Base-by-base conservation (phyloP, 2,329 filamentous ascomycete genomes). In the Ophiocordyceps camponoti-floridani region DNA sequence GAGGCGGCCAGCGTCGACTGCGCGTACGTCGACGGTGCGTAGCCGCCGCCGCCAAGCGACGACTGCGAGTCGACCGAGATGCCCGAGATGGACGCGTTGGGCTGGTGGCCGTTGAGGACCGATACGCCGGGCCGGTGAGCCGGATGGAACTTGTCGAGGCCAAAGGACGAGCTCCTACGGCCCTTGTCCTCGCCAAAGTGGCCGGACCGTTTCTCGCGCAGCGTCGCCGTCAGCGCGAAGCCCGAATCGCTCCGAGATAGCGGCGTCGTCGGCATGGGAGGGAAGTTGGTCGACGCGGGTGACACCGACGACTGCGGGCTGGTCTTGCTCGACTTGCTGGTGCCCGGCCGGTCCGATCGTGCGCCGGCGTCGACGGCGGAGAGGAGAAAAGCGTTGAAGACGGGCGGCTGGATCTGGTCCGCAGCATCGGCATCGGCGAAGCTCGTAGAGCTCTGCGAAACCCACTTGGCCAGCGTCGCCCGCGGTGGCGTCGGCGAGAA, bases 191-290 rank as follows among this genome's bases (percentile, higher is more conserved):
- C 84, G n/a, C 61, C 60, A 52, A 96, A 94, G 58, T 95, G 86
- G 1, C 84, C 88, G 3, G 91, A 96, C 44, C 89, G 77, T 67
- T 96, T 98, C 63, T 96, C 91, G 30, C 87, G 79, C 46, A 98
- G 68, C 4, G 85, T 94, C 16, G 84, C 78, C 49, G 88, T 81
- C 46, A 94, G 68, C 33, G 85, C 84, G 60, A 91, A 93, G 2
- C 86, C 89, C 4, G 89, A 95, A 57, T 98, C 91, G 55, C 82
- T 93, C 14, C 87, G 75, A 6, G 87, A 94, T n/a, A 84, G 75
- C 0, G 84, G 82, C 3, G 84, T 89, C 3, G 74, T 73, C 4
- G 84, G 82, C 62, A 85, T 67, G 0, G 79, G 75, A 9, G 85
- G 82, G 57, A 94, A 94, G 52, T 75, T 77, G 31, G 74, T 73